A percentile compares a stretch with the other conserved stretches of the same genome.
These are phyloP conservation scores for Simmondsia chinensis DNA, from an alignment of 148 eudicot genomes.

Conservation along the genomic window DNA sequence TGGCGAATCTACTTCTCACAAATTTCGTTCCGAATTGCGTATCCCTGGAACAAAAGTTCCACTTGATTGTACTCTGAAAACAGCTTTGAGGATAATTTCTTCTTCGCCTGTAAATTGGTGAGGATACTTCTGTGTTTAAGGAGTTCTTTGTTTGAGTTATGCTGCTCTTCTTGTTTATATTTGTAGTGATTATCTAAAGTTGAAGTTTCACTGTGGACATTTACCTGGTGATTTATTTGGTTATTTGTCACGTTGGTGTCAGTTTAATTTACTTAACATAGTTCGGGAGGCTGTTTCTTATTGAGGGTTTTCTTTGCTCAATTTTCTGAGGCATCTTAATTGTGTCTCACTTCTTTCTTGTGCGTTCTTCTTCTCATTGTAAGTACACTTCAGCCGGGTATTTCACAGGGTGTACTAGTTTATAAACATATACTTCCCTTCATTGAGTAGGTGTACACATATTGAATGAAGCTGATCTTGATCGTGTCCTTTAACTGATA, in stretches of 20 bases:
- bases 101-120: conserved; percentile 77
- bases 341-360: too few relatives aligned
- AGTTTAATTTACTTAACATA: neutral
- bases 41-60: conserved; percentile 50
- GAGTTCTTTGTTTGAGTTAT: neutral
- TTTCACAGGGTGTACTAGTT: too few relatives aligned
- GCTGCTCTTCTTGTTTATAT: neutral
- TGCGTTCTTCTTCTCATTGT: too few relatives aligned
- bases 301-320: neutral
- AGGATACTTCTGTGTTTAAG: conserved; percentile 10
- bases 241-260: too few relatives aligned
- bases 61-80: conserved; percentile 82
- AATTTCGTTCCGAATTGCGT: conserved; percentile 41
- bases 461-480: too few relatives aligned
- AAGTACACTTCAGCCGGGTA: too few relatives aligned
- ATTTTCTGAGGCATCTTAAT: too few relatives aligned
- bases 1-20: conserved; percentile 22
- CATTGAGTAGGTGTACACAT: too few relatives aligned
- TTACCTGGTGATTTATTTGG: neutral
- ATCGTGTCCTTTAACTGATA: too few relatives aligned
- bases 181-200: too few relatives aligned
- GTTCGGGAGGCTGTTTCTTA: neutral
- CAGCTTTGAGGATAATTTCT: conserved; percentile 59
- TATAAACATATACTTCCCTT: too few relatives aligned
- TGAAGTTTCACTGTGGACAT: too few relatives aligned